A percentile compares a stretch with the other conserved stretches of the same genome.
These are phyloP conservation scores for Penicillium olsonii DNA, from an alignment of 2,329 filamentous ascomycete genomes.

Conservation along the genomic window DNA sequence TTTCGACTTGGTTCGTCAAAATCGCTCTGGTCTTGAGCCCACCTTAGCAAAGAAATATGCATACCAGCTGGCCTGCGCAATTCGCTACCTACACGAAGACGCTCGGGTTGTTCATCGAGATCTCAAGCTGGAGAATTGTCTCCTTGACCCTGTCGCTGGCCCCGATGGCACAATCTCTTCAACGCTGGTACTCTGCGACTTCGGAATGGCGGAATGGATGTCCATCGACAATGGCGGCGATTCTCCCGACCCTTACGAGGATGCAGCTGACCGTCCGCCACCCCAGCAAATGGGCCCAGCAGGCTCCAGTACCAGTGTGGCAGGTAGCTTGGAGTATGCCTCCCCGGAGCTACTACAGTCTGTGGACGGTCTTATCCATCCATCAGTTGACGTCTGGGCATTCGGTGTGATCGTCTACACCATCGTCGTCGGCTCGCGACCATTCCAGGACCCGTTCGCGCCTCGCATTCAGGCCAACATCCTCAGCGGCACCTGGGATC, in stretches of 20 bases:
- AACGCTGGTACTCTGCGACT: constrained; percentile 65
- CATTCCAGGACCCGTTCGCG: constrained; percentile 63
- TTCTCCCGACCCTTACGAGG: constrained; percentile 52
- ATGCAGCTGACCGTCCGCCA: constrained; percentile 49
- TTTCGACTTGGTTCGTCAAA: constrained; percentile 61
- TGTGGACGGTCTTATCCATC: constrained; percentile 42
- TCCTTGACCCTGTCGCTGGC: constrained; percentile 57
- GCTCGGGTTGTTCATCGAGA: constrained; percentile 67
- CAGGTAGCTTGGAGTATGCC: constrained; percentile 61
- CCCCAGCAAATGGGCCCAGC: constrained; percentile 56
- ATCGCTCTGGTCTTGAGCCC: constrained; percentile 54
- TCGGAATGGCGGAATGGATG: constrained; percentile 70
- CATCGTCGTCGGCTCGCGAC: constrained; percentile 61
- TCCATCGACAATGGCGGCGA: constrained; percentile 55
- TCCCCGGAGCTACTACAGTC: constrained; percentile 50
- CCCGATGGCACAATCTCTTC: constrained; percentile 53
- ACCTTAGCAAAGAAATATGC: constrained; percentile 60
- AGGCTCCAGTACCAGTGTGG: constrained; percentile 58
- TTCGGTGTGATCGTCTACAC: constrained; percentile 65
- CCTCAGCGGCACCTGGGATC: constrained; percentile 60
- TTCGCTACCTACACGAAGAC: constrained; percentile 69
- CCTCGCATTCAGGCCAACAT: constrained; percentile 63
- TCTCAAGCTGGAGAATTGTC: constrained; percentile 69
- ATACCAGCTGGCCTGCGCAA: constrained; percentile 63
- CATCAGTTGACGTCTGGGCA: constrained; percentile 67